Base-by-base conservation (phyloP, 176 grass and related monocot species). In the Alloteropsis semialata region DNA sequence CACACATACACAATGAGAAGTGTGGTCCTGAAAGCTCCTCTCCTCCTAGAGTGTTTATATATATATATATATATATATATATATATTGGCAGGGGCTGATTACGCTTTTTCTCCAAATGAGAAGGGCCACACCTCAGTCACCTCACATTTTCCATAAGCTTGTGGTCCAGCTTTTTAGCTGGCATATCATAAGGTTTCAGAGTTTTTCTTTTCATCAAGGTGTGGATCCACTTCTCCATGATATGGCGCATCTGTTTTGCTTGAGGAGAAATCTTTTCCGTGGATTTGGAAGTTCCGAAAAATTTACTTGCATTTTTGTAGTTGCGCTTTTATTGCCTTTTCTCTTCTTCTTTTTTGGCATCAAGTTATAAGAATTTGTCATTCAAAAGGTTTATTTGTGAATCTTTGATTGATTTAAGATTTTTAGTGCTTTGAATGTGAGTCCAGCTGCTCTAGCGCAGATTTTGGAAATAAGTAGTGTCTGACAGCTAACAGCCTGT, bases 11-110 rank as follows among this genome's bases (percentile, higher is more conserved):
- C 32, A 76, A 51, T 48, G 65, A 36, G 76, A 82, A 50, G 17
- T 65, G 88, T 90, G 83, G 88, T 90, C 88, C 78, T 82, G 83
- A 90, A 86, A 90, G 78, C 88, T 82, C 83, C 64, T 72, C 65
- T 58, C 45, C 13, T 79, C 22, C 69, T 78, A 65, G 37, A 81
- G 55, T 48, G 71, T 72, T 54, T 41, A 72, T 74, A 54, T 69
- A 76, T 70, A 76, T 72, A 63, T 41, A 72, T 74, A 54, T 69
- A 76, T 70, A 76, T 72, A 63, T 41, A 76, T 72, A 63, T 41
- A 72, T 74, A 54, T 69, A 76, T 70, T 76, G 38, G 25, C 43
- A 51, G 51, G 44, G 71, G 62, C 54, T 81, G 77, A 45, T 76
- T 76, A 34, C 16, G 34, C 77, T 77, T 71, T 85, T 71, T 64